Evolutionary conservation across 148 eudicot genomes (phyloP).

Genomic region (Chenopodium formosanum): DNA sequence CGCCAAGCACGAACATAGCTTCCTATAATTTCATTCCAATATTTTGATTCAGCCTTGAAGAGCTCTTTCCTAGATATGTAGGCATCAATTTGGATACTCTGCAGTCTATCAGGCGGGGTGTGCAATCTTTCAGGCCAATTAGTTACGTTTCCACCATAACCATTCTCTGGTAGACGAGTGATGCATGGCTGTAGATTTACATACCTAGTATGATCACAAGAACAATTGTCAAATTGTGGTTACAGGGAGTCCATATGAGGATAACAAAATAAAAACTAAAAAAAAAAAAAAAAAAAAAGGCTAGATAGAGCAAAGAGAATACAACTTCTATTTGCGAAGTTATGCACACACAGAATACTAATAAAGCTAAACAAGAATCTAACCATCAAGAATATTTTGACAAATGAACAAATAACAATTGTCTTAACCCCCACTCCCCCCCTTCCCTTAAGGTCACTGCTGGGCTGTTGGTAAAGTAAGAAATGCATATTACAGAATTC

Average conservation of each 20-base stretch:
- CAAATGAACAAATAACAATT: background rate
- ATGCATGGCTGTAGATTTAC: constrained; percentile 82
- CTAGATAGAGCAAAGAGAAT: background rate
- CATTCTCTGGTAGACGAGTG: constrained; percentile 72
- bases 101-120: constrained; percentile 86
- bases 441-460: background rate
- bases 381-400: background rate
- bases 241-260: background rate
- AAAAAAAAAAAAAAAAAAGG: background rate
- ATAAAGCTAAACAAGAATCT: background rate
- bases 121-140: constrained; percentile 84
- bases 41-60: constrained; percentile 80
- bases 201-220: constrained; percentile 55
- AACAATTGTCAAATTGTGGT: constrained; percentile 1
- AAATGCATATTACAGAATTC: background rate
- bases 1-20: constrained; percentile 67
- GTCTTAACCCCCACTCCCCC: background rate
- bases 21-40: constrained; percentile 79
- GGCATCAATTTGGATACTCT: constrained; percentile 86
- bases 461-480: too few species aligned
- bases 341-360: background rate
- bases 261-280: background rate
- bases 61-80: constrained; percentile 89
- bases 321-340: background rate
- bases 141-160: constrained; percentile 64